phyloP scores from a whole-genome alignment of 257 asterid species.

The Paraleonurus japonicus region DNA sequence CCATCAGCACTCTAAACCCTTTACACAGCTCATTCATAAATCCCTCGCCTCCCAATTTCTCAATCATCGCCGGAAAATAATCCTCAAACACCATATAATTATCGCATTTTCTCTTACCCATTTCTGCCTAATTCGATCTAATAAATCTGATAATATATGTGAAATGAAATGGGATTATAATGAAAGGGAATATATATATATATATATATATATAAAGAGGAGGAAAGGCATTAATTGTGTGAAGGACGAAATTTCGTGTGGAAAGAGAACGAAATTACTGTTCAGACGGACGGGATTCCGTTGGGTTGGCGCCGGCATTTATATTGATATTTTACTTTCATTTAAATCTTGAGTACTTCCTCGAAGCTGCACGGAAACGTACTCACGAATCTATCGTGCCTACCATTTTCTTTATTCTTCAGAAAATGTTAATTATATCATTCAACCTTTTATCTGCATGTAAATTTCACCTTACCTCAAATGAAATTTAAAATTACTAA shows the following conservation, averaged over 20 bases:
- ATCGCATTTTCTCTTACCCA: constrained; percentile 13
- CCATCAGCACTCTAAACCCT: constrained; percentile 60
- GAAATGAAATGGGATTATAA: background rate
- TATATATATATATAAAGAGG: no score
- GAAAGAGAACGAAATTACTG: constrained; percentile 16
- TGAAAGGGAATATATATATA: constrained; percentile 17
- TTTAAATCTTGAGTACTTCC: constrained; percentile 25
- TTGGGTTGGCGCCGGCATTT: constrained; percentile 12
- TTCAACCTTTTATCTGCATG: no score
- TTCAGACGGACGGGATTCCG: constrained; percentile 18
- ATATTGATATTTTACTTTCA: background rate
- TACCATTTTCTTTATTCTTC: constrained; percentile 15
- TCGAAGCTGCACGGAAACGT: constrained; percentile 56
- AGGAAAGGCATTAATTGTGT: background rate
- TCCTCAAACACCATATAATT: constrained; percentile 49
- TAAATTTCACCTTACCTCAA: background rate
- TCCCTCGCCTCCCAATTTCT: constrained; percentile 67
- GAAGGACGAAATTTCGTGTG: constrained; percentile 37
- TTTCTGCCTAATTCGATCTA: background rate
- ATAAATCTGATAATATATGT: background rate
- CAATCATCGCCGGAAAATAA: constrained; percentile 72
- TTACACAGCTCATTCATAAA: constrained; percentile 62
- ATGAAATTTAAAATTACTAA: background rate
- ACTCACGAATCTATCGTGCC: constrained; percentile 24
- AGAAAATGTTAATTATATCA: no score